A percentile compares a stretch with the other conserved stretches of the same genome.
These are phyloP conservation scores for Trametes maxima DNA, from an alignment of 768 basidiomycete genomes.

Conservation along the genomic window DNA sequence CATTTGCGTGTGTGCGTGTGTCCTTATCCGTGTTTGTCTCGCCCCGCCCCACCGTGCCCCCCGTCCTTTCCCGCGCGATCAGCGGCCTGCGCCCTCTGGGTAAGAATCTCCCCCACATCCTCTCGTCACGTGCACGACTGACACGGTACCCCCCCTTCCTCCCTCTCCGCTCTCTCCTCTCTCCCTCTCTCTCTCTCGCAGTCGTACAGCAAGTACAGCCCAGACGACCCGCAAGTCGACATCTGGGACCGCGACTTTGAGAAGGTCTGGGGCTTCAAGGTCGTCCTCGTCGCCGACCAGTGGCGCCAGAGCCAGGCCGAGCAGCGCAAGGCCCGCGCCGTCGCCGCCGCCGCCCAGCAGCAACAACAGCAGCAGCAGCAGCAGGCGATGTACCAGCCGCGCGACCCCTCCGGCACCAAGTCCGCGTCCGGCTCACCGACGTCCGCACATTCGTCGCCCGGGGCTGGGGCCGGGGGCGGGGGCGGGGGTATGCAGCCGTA, in stretches of 20 bases:
- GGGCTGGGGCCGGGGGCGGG: not conserved
- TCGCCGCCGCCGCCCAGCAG: conserved; percentile 6
- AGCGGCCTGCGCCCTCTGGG: conserved; percentile 69
- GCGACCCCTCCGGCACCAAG: conserved; percentile 7
- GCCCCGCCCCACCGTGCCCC: conserved; percentile 38
- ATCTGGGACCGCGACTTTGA: conserved; percentile 65
- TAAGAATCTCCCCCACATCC: conserved; percentile 40
- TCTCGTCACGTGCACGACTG: not conserved
- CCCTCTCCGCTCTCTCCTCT: no score
- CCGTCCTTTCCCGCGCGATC: conserved; percentile 47
- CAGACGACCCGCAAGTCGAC: conserved; percentile 56
- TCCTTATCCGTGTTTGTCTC: not conserved
- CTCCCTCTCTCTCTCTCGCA: conserved; percentile 28
- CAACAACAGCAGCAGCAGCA: conserved; percentile 9
- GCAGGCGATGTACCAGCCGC: conserved; percentile 2
- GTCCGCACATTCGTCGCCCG: conserved; percentile 16
- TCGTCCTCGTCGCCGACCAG: conserved; percentile 32
- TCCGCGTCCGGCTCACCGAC: conserved; percentile 19
- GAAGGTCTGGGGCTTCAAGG: conserved; percentile 61
- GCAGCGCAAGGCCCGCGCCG: conserved; percentile 22
- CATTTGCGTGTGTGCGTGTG: conserved; percentile 17
- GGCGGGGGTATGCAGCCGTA: conserved; percentile 4
- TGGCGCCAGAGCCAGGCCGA: conserved; percentile 31
- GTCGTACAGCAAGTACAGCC: conserved; percentile 68
- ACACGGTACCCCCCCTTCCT: no score